Conservation (phyloP, 805 yeast species). For the Zygotorulaspora florentina region DNA sequence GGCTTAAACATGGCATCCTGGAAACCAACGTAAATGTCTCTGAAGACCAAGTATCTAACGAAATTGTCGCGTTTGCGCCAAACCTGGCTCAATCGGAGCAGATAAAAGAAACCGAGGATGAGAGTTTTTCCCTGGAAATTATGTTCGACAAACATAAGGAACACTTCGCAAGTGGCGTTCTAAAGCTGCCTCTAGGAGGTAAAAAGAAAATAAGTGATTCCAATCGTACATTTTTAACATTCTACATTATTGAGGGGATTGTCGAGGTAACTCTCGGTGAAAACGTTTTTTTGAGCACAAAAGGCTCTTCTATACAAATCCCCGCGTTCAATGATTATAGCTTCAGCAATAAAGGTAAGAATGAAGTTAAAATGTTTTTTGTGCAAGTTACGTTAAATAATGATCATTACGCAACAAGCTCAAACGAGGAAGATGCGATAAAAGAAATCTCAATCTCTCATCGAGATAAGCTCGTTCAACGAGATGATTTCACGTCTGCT, state of each 20-base stretch:
- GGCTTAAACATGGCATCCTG: constrained; percentile 31
- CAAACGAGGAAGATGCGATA: background rate
- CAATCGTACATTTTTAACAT: constrained; percentile 59
- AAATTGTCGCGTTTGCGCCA: constrained; percentile 60
- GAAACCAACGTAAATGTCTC: constrained; percentile 31
- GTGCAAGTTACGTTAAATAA: constrained; percentile 51
- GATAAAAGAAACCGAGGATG: constrained; percentile 39
- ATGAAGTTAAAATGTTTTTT: constrained; percentile 62
- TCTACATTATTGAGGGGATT: constrained; percentile 68
- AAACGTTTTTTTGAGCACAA: constrained; percentile 53
- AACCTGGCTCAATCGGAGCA: constrained; percentile 46
- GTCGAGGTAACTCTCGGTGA: constrained; percentile 63
- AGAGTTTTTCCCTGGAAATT: constrained; percentile 58
- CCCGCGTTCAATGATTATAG: constrained; percentile 76
- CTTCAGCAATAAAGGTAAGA: constrained; percentile 56
- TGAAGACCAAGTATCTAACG: constrained; percentile 21
- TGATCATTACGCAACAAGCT: background rate
- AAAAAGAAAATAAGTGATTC: constrained; percentile 60
- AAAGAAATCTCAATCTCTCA: background rate
- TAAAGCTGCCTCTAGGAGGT: constrained; percentile 59
- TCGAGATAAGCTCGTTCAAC: background rate
- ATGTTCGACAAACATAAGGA: constrained; percentile 60
- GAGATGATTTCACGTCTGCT: background rate
- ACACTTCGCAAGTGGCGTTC: constrained; percentile 67
- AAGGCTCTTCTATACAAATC: constrained; percentile 76